Evolutionary conservation across 164 flowering plant genomes (phyloP), one percentile per base, ranked within the genome.

Genomic region (Kalanchoe fedtschenkoi): DNA sequence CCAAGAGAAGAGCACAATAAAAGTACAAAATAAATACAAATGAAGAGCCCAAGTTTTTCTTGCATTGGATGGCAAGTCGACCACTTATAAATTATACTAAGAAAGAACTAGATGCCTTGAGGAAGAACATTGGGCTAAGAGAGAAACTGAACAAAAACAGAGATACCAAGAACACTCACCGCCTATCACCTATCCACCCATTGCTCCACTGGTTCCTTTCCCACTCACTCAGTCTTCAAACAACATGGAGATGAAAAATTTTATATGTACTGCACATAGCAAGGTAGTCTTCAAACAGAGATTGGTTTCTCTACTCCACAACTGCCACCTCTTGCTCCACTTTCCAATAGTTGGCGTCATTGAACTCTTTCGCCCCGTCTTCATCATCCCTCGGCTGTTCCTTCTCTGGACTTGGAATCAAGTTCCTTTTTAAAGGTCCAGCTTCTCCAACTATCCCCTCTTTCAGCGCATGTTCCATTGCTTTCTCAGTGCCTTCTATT

Each of bases 391-490:
- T 78, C 1, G 81, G 32, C 42, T 70, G 80, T 34, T 78, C 83
- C 66, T 75, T 80, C 51, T 81, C 88, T 0, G 69, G 69, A 35
- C 77, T 78, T 8, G 78, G 78, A 1, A 62, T 32, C 0, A 73
- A 58, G 65, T 74, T 79, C 71, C 76, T 79, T 76, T 85, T 89
- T 76, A 87, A 70, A 2, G 95, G 85, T 37, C 85, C 91, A 1
- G 97, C 96, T 74, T 91, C 98, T 44, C 90, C 98, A 21, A 87
- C 96, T 60, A 83, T 91, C 35, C 96, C 98, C 68, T 89, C 96
- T 66, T 87, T 89, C 13, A 85, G 77, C 28, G 96, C 98, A 29
- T 87, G 90, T 14, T 85, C 98, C 92, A 85, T 89, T 33, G 96
- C 98, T 72, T 79, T 87, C 72, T 83, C 89, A 0, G 92, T 79